Evolutionary conservation across 2,329 filamentous ascomycete species (phyloP).

Genomic region (Aspergillus sergii): DNA sequence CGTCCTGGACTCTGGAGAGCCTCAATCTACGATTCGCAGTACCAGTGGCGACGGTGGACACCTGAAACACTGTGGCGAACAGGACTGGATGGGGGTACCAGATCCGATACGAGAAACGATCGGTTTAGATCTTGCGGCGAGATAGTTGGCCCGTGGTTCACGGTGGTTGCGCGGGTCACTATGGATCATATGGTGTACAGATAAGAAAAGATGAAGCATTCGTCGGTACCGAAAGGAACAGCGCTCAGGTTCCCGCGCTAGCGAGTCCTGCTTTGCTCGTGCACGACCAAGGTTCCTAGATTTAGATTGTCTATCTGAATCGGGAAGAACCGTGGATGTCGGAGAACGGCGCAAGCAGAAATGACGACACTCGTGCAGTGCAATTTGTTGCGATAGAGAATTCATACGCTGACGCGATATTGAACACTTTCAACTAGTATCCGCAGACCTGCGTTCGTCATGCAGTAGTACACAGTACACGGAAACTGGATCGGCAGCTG

Average conservation of each 20-base stretch:
- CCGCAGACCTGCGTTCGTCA: background rate
- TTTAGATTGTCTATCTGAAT: background rate
- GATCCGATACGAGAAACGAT: background rate
- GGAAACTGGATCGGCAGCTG: background rate
- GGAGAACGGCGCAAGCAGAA: background rate
- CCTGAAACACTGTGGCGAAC: background rate
- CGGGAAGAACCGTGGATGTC: background rate
- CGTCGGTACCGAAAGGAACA: background rate
- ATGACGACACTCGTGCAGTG: background rate
- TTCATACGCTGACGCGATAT: background rate
- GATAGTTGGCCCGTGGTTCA: constrained; percentile 1
- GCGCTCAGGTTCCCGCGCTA: background rate
- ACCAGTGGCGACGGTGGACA: background rate
- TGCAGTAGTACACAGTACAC: too few relatives aligned
- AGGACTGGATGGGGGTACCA: background rate
- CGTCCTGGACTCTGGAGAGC: background rate
- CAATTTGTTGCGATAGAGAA: background rate
- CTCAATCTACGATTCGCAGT: background rate
- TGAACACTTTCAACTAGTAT: too few relatives aligned
- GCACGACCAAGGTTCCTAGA: background rate
- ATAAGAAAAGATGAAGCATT: background rate
- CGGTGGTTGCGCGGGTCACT: background rate
- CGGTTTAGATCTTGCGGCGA: constrained; percentile 1
- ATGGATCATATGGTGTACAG: background rate
- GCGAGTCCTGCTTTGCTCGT: background rate